phyloP scores from a whole-genome alignment of 768 basidiomycete genomes.

The Auriscalpium orientale region DNA sequence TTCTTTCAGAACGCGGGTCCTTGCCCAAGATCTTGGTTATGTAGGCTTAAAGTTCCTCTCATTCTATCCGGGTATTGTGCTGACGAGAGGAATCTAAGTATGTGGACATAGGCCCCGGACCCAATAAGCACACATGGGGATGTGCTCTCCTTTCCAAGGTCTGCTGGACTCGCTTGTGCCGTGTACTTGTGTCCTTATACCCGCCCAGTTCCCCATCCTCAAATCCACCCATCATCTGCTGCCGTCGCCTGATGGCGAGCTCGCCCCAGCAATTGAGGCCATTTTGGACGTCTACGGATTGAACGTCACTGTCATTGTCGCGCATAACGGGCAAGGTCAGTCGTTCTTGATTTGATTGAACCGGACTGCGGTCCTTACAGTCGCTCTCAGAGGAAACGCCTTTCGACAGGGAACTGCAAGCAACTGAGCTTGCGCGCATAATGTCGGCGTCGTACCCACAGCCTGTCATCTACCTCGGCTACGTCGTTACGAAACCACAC shows the following conservation, averaged over 20 bases:
- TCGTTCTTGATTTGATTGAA: not conserved
- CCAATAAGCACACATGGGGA: slow-evolving; percentile 87
- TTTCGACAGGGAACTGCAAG: slow-evolving; percentile 82
- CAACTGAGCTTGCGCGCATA: slow-evolving; percentile 70
- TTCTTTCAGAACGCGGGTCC: slow-evolving; percentile 55
- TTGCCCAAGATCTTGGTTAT: slow-evolving; percentile 73
- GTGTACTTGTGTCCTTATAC: not conserved
- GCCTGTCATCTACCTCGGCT: slow-evolving; percentile 76
- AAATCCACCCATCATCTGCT: slow-evolving; percentile 80
- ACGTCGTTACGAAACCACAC: slow-evolving; percentile 68
- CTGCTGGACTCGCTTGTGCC: not conserved
- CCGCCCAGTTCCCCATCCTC: slow-evolving; percentile 79
- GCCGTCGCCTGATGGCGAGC: slow-evolving; percentile 79
- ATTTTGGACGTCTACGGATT: slow-evolving; percentile 74
- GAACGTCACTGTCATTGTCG: slow-evolving; percentile 73
- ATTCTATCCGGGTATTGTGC: too few species aligned
- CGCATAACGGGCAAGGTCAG: slow-evolving; percentile 87
- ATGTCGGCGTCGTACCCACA: slow-evolving; percentile 62
- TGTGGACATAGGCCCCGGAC: slow-evolving; percentile 84
- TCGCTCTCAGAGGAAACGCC: slow-evolving; percentile 67
- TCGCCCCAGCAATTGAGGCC: slow-evolving; percentile 87
- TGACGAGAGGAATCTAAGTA: slow-evolving; percentile 37
- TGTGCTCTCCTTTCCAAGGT: slow-evolving; percentile 76
- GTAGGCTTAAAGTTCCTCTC: slow-evolving; percentile 34
- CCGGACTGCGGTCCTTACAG: not conserved